Base-by-base conservation (phyloP, 805 yeast genomes). In the Sugiyamaella lignohabitans region DNA sequence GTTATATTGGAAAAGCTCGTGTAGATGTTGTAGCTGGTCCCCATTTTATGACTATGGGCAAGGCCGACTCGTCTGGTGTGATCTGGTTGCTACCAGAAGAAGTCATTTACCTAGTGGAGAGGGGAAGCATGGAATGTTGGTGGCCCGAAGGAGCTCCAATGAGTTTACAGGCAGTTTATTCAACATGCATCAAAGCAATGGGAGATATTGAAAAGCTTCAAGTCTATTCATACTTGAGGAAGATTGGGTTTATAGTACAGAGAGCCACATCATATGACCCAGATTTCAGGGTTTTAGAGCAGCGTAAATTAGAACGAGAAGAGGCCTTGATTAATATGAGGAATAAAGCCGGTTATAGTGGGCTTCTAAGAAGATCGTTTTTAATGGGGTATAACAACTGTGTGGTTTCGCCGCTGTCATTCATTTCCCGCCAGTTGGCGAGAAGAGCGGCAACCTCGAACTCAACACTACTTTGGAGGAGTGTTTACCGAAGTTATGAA, bases 181-280 rank as follows among this genome's bases (percentile, higher is more conserved):
- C 82, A 0, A 60, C 74, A 16, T 70, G 78, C 11, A 69, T 82
- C 40, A 53, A 55, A 20, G 56, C 61, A 16, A 64, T 66, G 16
- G 68, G 68, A 18, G 73, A 71, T 34, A 54, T 79, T 22, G 82
- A 82, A 49, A 64, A 68, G 42, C 82, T 79, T 53, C 78, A 77
- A 38, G 88, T 84, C 0, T 91, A 81, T 64, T 73, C 89, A 0
- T 74, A 84, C 48, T 67, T 89, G 56, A 84, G 83, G 56, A 74
- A 95, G 59, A 72, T 79, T 43, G 97, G 97, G 0, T 89, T 82
- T 59, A 73, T 84, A 18, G 84, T 86, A 0, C 59, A 68, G 47
- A 55, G 71, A 42, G 51, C 59, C 8, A 14, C 43, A 18, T 34
- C 43, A 11, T 47, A 44, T 35, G 47, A 43, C 19, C 20, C 39